Base-by-base conservation (phyloP, 352 stramenopile genomes). In the Halophytophthora polymorphica region DNA sequence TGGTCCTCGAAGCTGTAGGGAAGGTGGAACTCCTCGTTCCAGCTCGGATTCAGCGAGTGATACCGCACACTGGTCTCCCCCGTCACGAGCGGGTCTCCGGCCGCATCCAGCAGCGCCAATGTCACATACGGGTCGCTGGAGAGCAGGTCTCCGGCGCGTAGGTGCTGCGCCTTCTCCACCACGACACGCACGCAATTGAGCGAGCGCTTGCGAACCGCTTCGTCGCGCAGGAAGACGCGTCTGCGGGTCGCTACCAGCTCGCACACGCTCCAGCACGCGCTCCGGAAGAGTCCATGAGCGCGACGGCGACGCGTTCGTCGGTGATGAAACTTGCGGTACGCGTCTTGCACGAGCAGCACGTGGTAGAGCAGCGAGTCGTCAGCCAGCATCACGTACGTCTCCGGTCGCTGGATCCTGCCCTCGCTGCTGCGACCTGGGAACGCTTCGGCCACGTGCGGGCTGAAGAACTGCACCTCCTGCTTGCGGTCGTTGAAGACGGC, bases 21-120 rank as follows among this genome's bases (percentile, higher is more conserved):
- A 12, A 91, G 66, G 22, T 57, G 49, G 41, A 91, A 91, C 54
- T 87, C 75, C 39, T 91, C 81, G 53, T 88, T 79, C 81, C 81
- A 91, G 29, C 68, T 73, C 1, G 81, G 81, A 11, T 83, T 81
- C 10, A 70, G 59, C 2, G 76, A 81, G 25, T 77, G 77, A 22
- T 63, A 56, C 2, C 69, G 63, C 18, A 88, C 76, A 22, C 65
- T 74, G 6, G 77, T 89, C 31, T 73, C 53, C 3, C 72, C 74
- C 10, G 69, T 73, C 5, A 55, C 63, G 10, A 81, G 55, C 3
- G 81, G 44, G 4, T 67, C 42, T 21, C 64, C 61, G 1, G 34
- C 48, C 2, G 23, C 34, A 25, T 69, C 60, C 0, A 38, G 35
- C 10, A 89, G 49, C 17, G 67, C 68, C 14, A 75, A 37, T 1